These are phyloP conservation scores for Chaetomium globosum DNA, from an alignment of 2,329 filamentous ascomycete genomes.

Conservation along the genomic window DNA sequence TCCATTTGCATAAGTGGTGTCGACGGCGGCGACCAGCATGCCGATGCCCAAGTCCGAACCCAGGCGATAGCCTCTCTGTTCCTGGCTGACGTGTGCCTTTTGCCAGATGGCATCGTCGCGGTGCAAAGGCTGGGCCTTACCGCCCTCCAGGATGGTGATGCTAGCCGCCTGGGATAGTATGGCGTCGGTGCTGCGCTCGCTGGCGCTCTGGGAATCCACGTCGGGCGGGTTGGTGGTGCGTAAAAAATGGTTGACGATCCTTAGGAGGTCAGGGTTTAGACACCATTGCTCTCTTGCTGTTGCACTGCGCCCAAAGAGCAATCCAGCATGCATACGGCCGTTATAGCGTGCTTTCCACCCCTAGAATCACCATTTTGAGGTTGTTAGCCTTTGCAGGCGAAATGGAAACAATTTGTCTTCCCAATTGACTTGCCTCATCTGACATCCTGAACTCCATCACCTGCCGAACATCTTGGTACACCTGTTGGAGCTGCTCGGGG, in stretches of 20 bases:
- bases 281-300: conserved; percentile 7
- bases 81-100: conserved; percentile 4
- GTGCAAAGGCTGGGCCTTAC: conserved; percentile 7
- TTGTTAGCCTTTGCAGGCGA: conserved; percentile 5
- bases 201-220: conserved; percentile 4
- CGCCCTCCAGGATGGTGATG: conserved; percentile 8
- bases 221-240: conserved; percentile 7
- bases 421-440: conserved; percentile 6
- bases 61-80: conserved; percentile 7
- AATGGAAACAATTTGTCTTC: conserved; percentile 1
- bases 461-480: conserved; percentile 1
- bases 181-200: conserved; percentile 4
- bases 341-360: conserved; percentile 8
- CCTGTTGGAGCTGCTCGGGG: conserved; percentile 9
- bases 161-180: conserved; percentile 4
- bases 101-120: conserved; percentile 9
- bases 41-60: conserved; percentile 6
- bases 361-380: conserved; percentile 3
- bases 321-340: conserved; percentile 6
- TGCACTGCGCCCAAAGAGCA: conserved; percentile 8
- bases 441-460: conserved; percentile 7
- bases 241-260: conserved; percentile 7
- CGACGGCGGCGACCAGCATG: conserved; percentile 6
- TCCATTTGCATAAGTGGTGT: conserved; percentile 9
- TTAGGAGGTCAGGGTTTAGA: conserved; percentile 8